Base-by-base conservation (phyloP, 2,329 filamentous ascomycete species). In the Podosphaera aphanis region DNA sequence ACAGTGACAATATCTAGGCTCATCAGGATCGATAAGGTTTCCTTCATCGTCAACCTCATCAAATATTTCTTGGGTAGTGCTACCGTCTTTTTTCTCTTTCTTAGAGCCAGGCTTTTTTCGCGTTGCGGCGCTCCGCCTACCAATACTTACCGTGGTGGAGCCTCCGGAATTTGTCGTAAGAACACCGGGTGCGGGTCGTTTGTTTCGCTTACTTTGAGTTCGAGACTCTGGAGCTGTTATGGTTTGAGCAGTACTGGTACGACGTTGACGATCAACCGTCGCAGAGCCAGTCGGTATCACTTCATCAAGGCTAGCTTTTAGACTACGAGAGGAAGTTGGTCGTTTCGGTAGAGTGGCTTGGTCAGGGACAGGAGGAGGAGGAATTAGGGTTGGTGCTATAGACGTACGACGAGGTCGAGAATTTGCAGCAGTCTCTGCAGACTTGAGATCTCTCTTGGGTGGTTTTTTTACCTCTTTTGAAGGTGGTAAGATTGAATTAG, bases 1-100 rank as follows among this genome's bases (percentile, higher is more conserved):
- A 61, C 83, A 90, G 46, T 79, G 61, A 57, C 83, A 90, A 60
- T 90, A 90, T 50, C 73, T 66, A 37, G 77, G 71, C 64, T 90
- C 83, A 46, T 83, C 65, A 0, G 80, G 77, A 56, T 85, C 80
- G 55, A 86, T 79, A 21, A 71, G 62, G 49, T 77, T 78, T 10
- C 74, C 74, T 50, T 79, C 74, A 53, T 79, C 75, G 51, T 79
- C 74, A 45, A 77, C 68, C 56, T 79, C 76, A 46, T 71, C 68
- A 50, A 65, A 64, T 2, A 61, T 57, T 44, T 73, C 72, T 48
- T 66, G 63, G 47, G 67, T 66, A 11, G 55, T 57, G 43, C 60
- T 56, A 54, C 60, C 64, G 46, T 59, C 55, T 46, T 56, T 57
- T 49, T 56, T 55, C 31, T 54, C 54, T 55, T 65, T 69, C 48